These are phyloP conservation scores for Lenwebbia sp. DNA, from an alignment of 345 rosid species.

Conservation along the genomic window DNA sequence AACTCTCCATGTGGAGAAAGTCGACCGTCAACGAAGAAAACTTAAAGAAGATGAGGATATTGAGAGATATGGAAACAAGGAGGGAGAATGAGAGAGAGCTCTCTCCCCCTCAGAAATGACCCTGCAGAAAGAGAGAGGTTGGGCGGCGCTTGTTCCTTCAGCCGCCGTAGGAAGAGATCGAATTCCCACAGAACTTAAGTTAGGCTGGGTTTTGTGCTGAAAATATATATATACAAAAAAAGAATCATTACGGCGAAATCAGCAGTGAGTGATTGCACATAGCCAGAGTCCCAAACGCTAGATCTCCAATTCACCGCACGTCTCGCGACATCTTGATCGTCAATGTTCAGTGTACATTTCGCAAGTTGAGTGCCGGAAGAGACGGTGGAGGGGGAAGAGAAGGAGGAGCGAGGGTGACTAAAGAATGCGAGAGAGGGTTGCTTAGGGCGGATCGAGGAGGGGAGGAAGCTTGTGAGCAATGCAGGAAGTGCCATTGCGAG, in stretches of 20 bases:
- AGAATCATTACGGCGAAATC: neutral
- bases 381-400: neutral
- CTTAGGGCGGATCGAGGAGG: neutral
- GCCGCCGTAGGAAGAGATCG: no score
- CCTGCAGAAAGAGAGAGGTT: no score
- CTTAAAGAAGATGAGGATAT: no score
- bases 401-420: neutral
- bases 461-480: neutral
- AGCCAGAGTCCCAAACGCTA: neutral
- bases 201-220: neutral
- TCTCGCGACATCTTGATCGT: neutral
- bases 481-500: neutral
- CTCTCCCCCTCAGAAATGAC: no score
- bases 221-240: neutral
- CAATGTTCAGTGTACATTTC: neutral
- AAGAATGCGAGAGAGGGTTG: neutral
- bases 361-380: neutral
- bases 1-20: no score
- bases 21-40: no score
- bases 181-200: neutral
- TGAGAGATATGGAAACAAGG: no score
- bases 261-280: neutral
- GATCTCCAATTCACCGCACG: neutral
- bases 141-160: no score
- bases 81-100: no score